phyloP scores from a whole-genome alignment of 148 eudicot genomes.

The Rhododendron henanense region DNA sequence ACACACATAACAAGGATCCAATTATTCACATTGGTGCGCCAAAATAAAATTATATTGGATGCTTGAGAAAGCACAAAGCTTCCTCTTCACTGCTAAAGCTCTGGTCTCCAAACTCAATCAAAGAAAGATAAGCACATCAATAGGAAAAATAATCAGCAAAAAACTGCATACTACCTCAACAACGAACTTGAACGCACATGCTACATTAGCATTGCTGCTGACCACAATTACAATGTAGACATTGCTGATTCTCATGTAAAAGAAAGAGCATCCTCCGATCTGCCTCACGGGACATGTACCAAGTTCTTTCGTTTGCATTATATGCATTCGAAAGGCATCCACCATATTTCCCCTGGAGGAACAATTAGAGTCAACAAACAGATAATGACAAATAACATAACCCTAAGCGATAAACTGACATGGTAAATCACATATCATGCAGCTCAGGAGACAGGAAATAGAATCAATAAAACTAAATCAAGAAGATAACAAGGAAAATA shows the following conservation, averaged over 20 bases:
- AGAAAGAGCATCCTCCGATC: slow-evolving; percentile 97
- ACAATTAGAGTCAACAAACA: slow-evolving; percentile 8
- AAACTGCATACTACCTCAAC: slow-evolving; percentile 65
- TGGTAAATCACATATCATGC: neutral
- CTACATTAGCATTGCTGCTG: slow-evolving; percentile 99
- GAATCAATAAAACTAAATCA: neutral
- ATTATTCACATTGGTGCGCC: neutral
- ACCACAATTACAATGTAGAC: slow-evolving; percentile 97
- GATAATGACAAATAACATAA: neutral
- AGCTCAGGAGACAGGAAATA: neutral
- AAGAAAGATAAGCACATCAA: neutral
- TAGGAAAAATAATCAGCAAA: slow-evolving; percentile 10
- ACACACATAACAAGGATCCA: neutral
- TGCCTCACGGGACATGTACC: slow-evolving; percentile 98
- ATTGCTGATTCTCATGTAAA: slow-evolving; percentile 97
- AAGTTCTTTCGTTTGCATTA: slow-evolving; percentile 99
- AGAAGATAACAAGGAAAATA: neutral
- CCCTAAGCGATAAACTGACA: neutral
- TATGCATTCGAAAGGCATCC: slow-evolving; percentile 95
- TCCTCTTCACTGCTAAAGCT: neutral
- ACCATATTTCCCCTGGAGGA: slow-evolving; percentile 90
- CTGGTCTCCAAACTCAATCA: neutral
- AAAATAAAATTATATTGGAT: neutral
- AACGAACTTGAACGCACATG: slow-evolving; percentile 97
- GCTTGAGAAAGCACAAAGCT: slow-evolving; percentile 8